Base-by-base conservation (phyloP, 257 asterid species). In the Leptodermis oblonga region DNA sequence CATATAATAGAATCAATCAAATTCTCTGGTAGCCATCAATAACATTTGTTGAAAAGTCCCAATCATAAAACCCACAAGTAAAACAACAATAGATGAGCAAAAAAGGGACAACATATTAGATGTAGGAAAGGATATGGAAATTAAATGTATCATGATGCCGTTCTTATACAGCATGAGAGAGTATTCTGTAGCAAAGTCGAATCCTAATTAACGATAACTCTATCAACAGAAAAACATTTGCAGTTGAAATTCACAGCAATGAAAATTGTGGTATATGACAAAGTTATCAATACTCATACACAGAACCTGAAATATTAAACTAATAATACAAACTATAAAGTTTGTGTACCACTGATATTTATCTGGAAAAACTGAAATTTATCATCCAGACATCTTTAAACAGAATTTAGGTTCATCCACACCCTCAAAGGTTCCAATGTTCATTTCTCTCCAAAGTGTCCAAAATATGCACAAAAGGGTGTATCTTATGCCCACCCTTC, bases 1-100 rank as follows among this genome's bases (percentile, higher is more conserved):
- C 59, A 76, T 15, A 48, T 28, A 63, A 23, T 33, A 59, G 34
- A 30, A 64, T 72, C 54, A 30, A 65, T 31, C 17, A 55, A 39
- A 61, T 64, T 63, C 43, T 69, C 46, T 31, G 18, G 25, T 46
- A 39, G 46, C 22, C 25, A 48, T 13, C 18, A 31, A 18, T 18
- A 46, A 67, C 61, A 65, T 28, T 28, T 33, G 52, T 60, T 45
- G 34, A 43, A 8, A 62, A 51, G 37, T 37, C 20, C 28, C 8
- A 34, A n/a, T 49, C 23, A 7, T 45, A 22, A 62, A 63, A 70
- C 20, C 63, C 33, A 31, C 26, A 13, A 37, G 10, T 18, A 48
- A 61, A 61, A n/a, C 5, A 62, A 33, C 11, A 64, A 41, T n/a
- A 31, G 20, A 33, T 23, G 33, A 62, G 36, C 7, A 1, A 62